Conservation (phyloP, 1,284 basidiomycete genomes). For the Boletus semigastroideus region DNA sequence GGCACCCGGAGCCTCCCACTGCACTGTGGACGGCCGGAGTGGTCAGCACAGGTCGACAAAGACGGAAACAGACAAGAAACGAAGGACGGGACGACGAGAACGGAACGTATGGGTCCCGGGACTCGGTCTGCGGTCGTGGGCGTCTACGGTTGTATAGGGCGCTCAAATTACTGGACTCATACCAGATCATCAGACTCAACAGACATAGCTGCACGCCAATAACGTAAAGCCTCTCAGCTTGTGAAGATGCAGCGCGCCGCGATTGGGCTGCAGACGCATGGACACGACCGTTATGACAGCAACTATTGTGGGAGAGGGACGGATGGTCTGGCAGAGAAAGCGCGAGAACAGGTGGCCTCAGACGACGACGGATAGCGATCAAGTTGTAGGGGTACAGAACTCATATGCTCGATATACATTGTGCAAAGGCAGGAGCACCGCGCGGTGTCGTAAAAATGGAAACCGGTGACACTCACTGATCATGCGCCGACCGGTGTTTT, state of each 20-base stretch:
- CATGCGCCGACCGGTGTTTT: slow-evolving; percentile 62
- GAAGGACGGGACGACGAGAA: slow-evolving; percentile 4
- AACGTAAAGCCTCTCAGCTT: slow-evolving; percentile 36
- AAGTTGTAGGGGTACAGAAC: slow-evolving; percentile 37
- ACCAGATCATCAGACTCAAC: slow-evolving; percentile 40
- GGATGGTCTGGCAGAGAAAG: slow-evolving; percentile 37
- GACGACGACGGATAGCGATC: slow-evolving; percentile 35
- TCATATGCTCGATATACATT: slow-evolving; percentile 40
- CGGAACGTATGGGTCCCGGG: slow-evolving; percentile 2
- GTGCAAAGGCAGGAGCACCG: slow-evolving; percentile 35
- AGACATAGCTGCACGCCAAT: slow-evolving; percentile 34
- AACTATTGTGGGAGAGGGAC: slow-evolving; percentile 31
- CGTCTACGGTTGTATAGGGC: slow-evolving; percentile 29
- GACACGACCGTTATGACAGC: slow-evolving; percentile 35
- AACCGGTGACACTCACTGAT: slow-evolving; percentile 71
- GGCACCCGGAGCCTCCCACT: slow-evolving; percentile 65
- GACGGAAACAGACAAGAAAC: slow-evolving; percentile 15
- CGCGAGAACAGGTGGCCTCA: slow-evolving; percentile 31
- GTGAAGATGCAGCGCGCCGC: slow-evolving; percentile 29
- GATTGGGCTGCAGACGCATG: slow-evolving; percentile 25
- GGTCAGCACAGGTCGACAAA: slow-evolving; percentile 27
- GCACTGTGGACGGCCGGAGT: slow-evolving; percentile 46
- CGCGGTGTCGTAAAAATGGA: slow-evolving; percentile 37
- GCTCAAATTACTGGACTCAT: slow-evolving; percentile 34
- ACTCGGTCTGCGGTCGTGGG: slow-evolving; percentile 21